Evolutionary conservation across 2,329 filamentous ascomycete species (phyloP), one percentile per base, ranked within the genome.

Genomic region (Xylariaceae sp.): DNA sequence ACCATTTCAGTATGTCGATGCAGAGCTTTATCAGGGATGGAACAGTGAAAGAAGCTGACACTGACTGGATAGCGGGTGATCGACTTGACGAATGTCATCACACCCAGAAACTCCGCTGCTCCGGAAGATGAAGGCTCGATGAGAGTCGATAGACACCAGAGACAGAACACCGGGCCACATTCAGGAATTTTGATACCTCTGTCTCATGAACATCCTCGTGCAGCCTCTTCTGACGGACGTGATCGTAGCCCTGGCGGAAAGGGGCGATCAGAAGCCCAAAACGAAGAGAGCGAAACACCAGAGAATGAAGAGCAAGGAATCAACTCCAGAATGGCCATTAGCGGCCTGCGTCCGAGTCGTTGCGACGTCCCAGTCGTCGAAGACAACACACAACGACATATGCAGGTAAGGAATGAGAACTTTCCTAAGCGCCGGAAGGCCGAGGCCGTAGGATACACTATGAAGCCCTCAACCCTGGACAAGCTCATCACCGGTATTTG

Each of bases 281-380:
- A 50, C 8, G 44, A 56, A 30, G 35, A 53, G n/a, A 23, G 13
- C 13, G 8, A 54, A 10, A 39, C 18, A 4, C 51, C 53, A 35
- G 56, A 55, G 23, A 35, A 17, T 17, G 56, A 61, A n/a, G 54
- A 59, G 37, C 3, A 51, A 9, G 48, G 17, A 2, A 55, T 49
- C 11, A 48, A 9, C 18, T 58, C 9, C 78, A 80, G n/a, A 80
- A 66, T 81, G 73, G 56, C 81, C 72, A 59, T 67, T 23, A 66
- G 66, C 34, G 61, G 65, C 13, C 56, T 68, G 51, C 58, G 66
- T 1, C 66, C 65, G 5, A 66, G 57, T 18, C 60, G 64, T 6
- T 37, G 50, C 6, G 62, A 54, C 39, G 54, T 58, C 13, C 54
- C 59, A 11, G n/a, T 65, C 13, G 55, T 65, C 15, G 65, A 68